phyloP scores from a whole-genome alignment of 345 rosid genomes.

The Bruguiera sexangula region DNA sequence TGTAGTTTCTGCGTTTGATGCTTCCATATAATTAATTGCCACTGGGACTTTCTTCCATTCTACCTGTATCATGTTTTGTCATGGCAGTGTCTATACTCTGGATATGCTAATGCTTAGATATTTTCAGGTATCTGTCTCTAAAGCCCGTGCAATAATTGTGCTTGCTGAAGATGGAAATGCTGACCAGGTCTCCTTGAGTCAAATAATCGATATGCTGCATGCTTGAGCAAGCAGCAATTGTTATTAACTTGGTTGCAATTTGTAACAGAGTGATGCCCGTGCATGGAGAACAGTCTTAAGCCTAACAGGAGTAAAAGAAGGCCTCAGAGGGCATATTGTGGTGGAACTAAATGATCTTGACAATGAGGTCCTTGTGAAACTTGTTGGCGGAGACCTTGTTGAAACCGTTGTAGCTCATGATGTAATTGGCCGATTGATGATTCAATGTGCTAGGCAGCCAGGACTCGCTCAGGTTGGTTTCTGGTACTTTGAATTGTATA shows the following conservation, averaged over 20 bases:
- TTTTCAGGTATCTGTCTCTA: slow-evolving; percentile 69
- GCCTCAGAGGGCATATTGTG: slow-evolving; percentile 67
- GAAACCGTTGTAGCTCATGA: slow-evolving; percentile 80
- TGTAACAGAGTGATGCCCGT: slow-evolving; percentile 69
- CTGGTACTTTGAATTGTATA: slow-evolving; percentile 10
- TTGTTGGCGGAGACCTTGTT: slow-evolving; percentile 72
- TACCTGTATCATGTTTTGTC: too few species aligned
- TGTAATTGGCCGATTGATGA: slow-evolving; percentile 80
- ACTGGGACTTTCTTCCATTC: too few species aligned
- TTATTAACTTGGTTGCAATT: slow-evolving; percentile 18
- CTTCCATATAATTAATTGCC: background rate
- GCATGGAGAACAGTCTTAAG: slow-evolving; percentile 76
- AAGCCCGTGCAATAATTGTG: slow-evolving; percentile 66
- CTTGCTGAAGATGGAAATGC: slow-evolving; percentile 83
- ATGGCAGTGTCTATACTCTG: background rate
- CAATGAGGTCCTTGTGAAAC: slow-evolving; percentile 75
- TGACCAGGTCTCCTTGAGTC: slow-evolving; percentile 56
- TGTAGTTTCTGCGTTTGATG: background rate
- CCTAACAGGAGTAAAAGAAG: slow-evolving; percentile 71
- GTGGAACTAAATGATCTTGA: slow-evolving; percentile 77
- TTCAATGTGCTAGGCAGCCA: slow-evolving; percentile 79
- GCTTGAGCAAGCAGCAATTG: slow-evolving; percentile 17
- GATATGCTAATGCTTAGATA: slow-evolving; percentile 15
- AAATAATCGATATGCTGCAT: slow-evolving; percentile 7
- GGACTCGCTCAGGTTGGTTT: slow-evolving; percentile 70